Conservation (phyloP, 306 rosid genomes). For the Corylus heterophylla region DNA sequence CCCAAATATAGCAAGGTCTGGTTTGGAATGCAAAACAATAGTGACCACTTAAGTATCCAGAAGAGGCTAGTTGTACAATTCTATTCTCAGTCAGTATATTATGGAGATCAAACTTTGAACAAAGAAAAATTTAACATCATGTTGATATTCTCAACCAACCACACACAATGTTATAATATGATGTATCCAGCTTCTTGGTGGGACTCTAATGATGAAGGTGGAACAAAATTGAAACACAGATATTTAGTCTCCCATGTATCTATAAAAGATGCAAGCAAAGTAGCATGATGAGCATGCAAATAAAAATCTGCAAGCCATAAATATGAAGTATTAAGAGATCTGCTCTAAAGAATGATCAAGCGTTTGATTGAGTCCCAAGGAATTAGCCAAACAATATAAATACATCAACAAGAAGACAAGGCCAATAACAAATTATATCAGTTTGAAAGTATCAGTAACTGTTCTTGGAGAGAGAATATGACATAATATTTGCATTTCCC, state of each 20-base stretch:
- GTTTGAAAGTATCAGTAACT: background rate
- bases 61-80: slow-evolving; percentile 1
- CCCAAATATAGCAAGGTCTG: slow-evolving; percentile 92
- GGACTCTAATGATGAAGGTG: slow-evolving; percentile 5
- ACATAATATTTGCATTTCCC: background rate
- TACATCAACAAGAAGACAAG: background rate
- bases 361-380: slow-evolving; percentile 1
- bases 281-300: background rate
- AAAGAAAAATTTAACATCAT: background rate
- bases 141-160: background rate
- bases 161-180: slow-evolving; percentile 7
- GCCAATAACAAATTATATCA: background rate
- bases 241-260: background rate
- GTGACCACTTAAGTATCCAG: slow-evolving; percentile 16
- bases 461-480: background rate
- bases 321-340: slow-evolving; percentile 20
- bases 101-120: background rate
- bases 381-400: background rate
- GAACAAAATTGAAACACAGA: slow-evolving; percentile 1
- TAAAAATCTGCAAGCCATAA: background rate
- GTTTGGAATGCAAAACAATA: slow-evolving; percentile 29
- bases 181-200: slow-evolving; percentile 24
- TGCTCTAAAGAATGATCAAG: slow-evolving; percentile 9
- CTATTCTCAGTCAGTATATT: background rate
- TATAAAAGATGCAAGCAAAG: background rate